These are phyloP conservation scores for Brassica napus DNA, from an alignment of 345 rosid genomes.

Conservation along the genomic window Da-Ae NC_063435.1:3536001-3536500, in stretches of 20 bases:
- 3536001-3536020: not conserved
- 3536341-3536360: conserved; percentile 5
- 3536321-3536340: conserved; percentile 36
- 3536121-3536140: not conserved
- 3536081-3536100: not conserved
- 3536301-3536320: conserved; percentile 33
- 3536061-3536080: not conserved
- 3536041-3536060: not conserved
- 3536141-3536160: not conserved
- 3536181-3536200: not conserved
- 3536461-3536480: conserved; percentile 9
- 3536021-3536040: conserved; percentile 6
- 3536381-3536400: conserved; percentile 38
- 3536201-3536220: not conserved
- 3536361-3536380: conserved; percentile 6
- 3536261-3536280: conserved; percentile 42
- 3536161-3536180: conserved; percentile 4
- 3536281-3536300: conserved; percentile 28
- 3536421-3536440: conserved; percentile 46
- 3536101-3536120: not conserved
- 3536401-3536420: conserved; percentile 39
- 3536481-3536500: conserved; percentile 33
- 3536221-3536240: conserved; percentile 1
- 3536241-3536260: conserved; percentile 30
- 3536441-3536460: conserved; percentile 21